Percentiles rank a stretch among this genome's conserved stretches.
These are phyloP conservation scores for Plasmopara viticola DNA, from an alignment of 352 stramenopile species.

Conservation along the genomic window DNA sequence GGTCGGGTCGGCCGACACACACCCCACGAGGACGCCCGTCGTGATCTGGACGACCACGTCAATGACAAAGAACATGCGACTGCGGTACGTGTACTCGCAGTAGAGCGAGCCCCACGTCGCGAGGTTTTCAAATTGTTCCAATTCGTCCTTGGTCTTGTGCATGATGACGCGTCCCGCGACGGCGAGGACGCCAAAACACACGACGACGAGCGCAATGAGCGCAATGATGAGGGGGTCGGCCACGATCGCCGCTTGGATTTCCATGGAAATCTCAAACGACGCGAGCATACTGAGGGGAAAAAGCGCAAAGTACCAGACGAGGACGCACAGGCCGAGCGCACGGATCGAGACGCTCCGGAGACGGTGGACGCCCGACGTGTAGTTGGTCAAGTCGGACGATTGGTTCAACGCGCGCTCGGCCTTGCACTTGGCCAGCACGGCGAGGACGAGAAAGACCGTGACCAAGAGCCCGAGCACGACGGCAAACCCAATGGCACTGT, in stretches of 20 bases:
- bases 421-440: conserved; percentile 45
- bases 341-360: conserved; percentile 57
- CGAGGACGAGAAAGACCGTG: conserved; percentile 40
- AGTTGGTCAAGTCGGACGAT: conserved; percentile 26
- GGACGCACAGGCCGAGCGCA: conserved; percentile 47
- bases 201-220: conserved; percentile 35
- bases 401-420: conserved; percentile 41
- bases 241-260: conserved; percentile 30
- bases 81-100: conserved; percentile 49
- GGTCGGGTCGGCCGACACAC: conserved; percentile 44
- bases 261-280: conserved; percentile 68
- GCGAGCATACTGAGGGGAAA: conserved; percentile 58
- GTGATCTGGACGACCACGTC: conserved; percentile 47
- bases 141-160: conserved; percentile 44
- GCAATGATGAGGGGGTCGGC: conserved; percentile 31
- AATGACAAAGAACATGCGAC: conserved; percentile 62
- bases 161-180: conserved; percentile 48
- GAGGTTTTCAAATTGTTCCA: conserved; percentile 52
- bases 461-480: conserved; percentile 42
- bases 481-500: conserved; percentile 34
- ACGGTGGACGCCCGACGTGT: conserved; percentile 36
- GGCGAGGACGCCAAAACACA: conserved; percentile 43
- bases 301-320: conserved; percentile 58
- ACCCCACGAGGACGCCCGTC: conserved; percentile 47
- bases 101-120: conserved; percentile 62